phyloP scores from a whole-genome alignment of 306 rosid genomes.

The Styphnolobium japonicum region DNA sequence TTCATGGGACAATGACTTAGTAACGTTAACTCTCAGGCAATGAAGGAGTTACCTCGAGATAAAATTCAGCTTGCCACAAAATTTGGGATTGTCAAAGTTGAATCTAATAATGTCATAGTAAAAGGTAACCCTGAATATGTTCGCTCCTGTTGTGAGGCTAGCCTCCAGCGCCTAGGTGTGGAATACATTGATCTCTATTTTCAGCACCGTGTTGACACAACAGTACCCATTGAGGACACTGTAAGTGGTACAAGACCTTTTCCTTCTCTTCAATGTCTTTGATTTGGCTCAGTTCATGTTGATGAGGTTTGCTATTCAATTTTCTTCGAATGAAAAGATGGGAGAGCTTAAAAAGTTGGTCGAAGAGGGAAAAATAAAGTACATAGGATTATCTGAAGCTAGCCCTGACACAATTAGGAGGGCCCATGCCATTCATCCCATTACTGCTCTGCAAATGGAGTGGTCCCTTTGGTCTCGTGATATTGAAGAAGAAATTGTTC shows the following conservation, averaged over 20 bases:
- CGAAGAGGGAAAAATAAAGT: background rate
- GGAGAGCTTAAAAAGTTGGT: slow-evolving; percentile 18
- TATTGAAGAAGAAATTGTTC: slow-evolving; percentile 48
- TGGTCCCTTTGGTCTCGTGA: slow-evolving; percentile 64
- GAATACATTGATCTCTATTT: slow-evolving; percentile 66
- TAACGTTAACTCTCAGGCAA: slow-evolving; percentile 38
- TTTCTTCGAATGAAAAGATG: slow-evolving; percentile 32
- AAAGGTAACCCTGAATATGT: slow-evolving; percentile 63
- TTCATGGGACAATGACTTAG: background rate
- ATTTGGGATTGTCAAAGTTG: slow-evolving; percentile 48
- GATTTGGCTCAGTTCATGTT: background rate
- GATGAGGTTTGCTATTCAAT: background rate
- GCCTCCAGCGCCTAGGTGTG: slow-evolving; percentile 54
- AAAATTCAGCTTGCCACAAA: slow-evolving; percentile 63
- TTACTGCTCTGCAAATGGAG: slow-evolving; percentile 61
- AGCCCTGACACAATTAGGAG: slow-evolving; percentile 49
- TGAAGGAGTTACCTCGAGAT: slow-evolving; percentile 59
- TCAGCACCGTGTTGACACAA: slow-evolving; percentile 59
- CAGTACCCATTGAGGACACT: slow-evolving; percentile 66
- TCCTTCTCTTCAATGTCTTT: too few species aligned
- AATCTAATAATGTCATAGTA: slow-evolving; percentile 17
- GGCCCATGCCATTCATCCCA: slow-evolving; percentile 64
- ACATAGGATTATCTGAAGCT: slow-evolving; percentile 52
- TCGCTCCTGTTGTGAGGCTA: slow-evolving; percentile 59
- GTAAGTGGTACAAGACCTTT: slow-evolving; percentile 41